Evolutionary conservation across 345 rosid species (phyloP).

Genomic region (Geranium rotundifolium): DNA sequence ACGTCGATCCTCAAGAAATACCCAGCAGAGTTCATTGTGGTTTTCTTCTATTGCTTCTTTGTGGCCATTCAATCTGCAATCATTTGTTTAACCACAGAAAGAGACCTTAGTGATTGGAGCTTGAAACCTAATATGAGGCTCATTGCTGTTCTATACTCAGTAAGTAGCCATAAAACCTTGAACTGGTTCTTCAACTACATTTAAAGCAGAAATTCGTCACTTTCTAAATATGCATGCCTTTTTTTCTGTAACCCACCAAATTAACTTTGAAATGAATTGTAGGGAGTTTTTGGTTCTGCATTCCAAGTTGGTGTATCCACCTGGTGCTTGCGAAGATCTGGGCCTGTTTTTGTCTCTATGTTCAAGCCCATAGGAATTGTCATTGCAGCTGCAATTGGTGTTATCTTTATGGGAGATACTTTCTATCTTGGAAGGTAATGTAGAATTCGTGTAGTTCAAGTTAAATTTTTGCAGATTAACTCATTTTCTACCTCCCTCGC

Average conservation of each 20-base stretch:
- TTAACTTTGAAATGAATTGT: neutral
- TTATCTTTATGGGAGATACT: conserved; percentile 35
- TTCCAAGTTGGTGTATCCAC: conserved; percentile 47
- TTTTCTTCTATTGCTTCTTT: conserved; percentile 38
- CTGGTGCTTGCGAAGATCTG: conserved; percentile 52
- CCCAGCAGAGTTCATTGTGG: conserved; percentile 31
- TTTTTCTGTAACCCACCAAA: too few relatives aligned
- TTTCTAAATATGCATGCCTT: too few relatives aligned
- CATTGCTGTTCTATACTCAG: conserved; percentile 30
- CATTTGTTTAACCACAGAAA: conserved; percentile 21
- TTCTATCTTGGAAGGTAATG: conserved; percentile 54
- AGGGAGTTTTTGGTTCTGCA: conserved; percentile 45
- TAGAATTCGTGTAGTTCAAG: conserved; percentile 3
- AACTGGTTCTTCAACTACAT: neutral
- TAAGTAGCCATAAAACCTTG: conserved; percentile 13
- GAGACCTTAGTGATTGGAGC: conserved; percentile 32
- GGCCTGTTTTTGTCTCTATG: conserved; percentile 59
- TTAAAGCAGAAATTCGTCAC: too few relatives aligned
- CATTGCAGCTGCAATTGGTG: conserved; percentile 37
- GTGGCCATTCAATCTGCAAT: conserved; percentile 40
- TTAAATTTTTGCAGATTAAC: too few relatives aligned
- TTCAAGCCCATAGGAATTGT: conserved; percentile 57
- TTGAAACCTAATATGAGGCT: conserved; percentile 20
- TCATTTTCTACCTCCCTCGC: neutral
- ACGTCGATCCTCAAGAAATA: conserved; percentile 23